Evolutionary conservation across 345 rosid genomes (phyloP), one percentile per base, ranked within the genome.

Genomic region (Balakata baccata): DNA sequence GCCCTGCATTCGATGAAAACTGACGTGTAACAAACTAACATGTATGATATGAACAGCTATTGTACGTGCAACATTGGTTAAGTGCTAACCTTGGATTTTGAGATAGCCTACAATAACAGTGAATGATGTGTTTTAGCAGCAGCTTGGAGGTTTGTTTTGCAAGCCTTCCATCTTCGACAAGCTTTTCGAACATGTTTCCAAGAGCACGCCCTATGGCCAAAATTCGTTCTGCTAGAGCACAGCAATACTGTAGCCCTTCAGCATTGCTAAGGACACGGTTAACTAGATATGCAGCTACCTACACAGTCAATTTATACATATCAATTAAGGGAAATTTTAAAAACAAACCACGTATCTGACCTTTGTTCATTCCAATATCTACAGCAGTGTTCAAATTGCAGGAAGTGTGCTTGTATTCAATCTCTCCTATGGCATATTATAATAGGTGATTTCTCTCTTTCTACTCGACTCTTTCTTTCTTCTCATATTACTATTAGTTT

Each of bases 31-130:
- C 20, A 16, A 22, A 54, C 20, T 16, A 11, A 10, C 12, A 59
- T 11, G 46, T 60, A 6, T 41, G 54, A 1, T 60, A 6, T 41
- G 54, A 1, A 10, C 37, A 17, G 17, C 23, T 61, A 59, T 34
- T 18, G 49, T 45, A 54, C 14, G 16, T 70, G 53, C 41, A 43
- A 22, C 11, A 11, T 22, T 18, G 12, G 37, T 8, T 58, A 58
- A 4, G 7, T 64, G 61, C 75, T 45, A 70, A 88, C 96, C 96
- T 87, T 2, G 84, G 12, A 66, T 71, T 74, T n/a, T 73, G 52
- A 11, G 96, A 87, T 71, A 87, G 84, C 73, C 75, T 84, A 11
- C 12, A 60, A 72, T 85, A 90, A 81, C 92, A 87, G 74, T 75
- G 29, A 41, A 79, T 70, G 20, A 89, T 72, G 57, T 45, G 77